Evolutionary conservation across 192 early-diverging fungal species (phyloP).

Genomic region (Mortierella antarctica): DNA sequence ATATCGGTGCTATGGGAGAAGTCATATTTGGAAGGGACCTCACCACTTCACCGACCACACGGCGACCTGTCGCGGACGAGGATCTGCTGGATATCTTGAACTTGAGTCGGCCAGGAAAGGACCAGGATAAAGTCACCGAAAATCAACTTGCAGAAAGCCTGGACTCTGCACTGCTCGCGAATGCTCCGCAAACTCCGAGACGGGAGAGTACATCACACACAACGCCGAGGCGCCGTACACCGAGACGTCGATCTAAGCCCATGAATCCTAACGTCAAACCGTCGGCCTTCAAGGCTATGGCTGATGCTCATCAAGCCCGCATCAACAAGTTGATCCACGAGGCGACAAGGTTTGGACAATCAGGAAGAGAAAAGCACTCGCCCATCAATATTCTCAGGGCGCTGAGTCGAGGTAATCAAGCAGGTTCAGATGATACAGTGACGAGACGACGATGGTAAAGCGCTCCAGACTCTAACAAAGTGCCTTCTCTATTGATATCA

Average conservation of each 20-base stretch:
- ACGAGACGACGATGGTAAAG: not conserved
- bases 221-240: slow-evolving; percentile 38
- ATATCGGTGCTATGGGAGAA: too few relatives aligned
- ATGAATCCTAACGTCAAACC: slow-evolving; percentile 10
- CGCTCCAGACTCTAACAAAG: not conserved
- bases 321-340: slow-evolving; percentile 34
- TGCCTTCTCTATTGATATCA: not conserved
- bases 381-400: slow-evolving; percentile 39
- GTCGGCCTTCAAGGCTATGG: slow-evolving; percentile 30
- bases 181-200: slow-evolving; percentile 29
- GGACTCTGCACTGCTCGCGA: not conserved
- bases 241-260: slow-evolving; percentile 27
- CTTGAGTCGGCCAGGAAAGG: not conserved
- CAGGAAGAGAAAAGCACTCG: slow-evolving; percentile 40
- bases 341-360: slow-evolving; percentile 18
- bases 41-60: too few relatives aligned
- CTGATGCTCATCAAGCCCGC: slow-evolving; percentile 38
- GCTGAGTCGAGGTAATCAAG: slow-evolving; percentile 29
- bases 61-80: too few relatives aligned
- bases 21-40: too few relatives aligned
- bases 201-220: slow-evolving; percentile 25
- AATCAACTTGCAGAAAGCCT: not conserved
- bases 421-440: not conserved
- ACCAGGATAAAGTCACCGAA: not conserved
- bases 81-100: too few relatives aligned